Percentiles rank a stretch among this genome's conserved stretches.
Conservation (phyloP, 2,329 filamentous ascomycete species). For the Fusarium musae region DNA sequence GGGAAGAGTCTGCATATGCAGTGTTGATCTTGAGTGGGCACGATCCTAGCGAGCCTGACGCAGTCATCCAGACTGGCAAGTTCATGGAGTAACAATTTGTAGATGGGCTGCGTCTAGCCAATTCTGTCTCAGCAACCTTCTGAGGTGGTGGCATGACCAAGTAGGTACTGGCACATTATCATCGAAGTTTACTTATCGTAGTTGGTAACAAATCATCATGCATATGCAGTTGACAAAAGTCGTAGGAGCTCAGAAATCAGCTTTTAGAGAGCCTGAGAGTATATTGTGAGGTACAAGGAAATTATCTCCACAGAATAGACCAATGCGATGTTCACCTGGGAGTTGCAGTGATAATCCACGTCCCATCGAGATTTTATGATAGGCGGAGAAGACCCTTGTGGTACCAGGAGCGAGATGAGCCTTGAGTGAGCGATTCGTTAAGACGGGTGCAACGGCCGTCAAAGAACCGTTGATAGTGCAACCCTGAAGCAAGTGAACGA, state of each 20-base stretch:
- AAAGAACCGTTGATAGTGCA: conserved; percentile 16
- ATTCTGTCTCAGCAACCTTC: neutral
- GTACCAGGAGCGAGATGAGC: conserved; percentile 17
- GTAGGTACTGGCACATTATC: neutral
- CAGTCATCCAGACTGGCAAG: conserved; percentile 20
- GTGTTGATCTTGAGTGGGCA: conserved; percentile 27
- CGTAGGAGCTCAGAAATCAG: neutral
- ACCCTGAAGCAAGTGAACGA: conserved; percentile 5
- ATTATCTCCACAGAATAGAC: neutral
- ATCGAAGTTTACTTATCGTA: neutral
- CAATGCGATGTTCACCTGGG: neutral
- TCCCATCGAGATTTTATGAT: conserved; percentile 19
- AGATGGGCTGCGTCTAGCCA: neutral
- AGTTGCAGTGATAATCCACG: conserved; percentile 25
- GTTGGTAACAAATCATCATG: neutral
- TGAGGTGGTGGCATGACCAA: neutral
- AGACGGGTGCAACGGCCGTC: conserved; percentile 5
- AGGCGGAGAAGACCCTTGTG: conserved; percentile 21
- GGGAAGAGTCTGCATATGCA: conserved; percentile 25
- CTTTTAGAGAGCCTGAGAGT: neutral
- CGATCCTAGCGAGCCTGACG: conserved; percentile 19
- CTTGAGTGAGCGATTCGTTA: conserved; percentile 12
- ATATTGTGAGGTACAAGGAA: neutral
- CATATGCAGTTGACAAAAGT: neutral
- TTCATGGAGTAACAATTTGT: neutral